Percentiles rank a stretch among this genome's conserved stretches.
These are phyloP conservation scores for Avena atlantica DNA, from an alignment of 176 grass and related monocot species.

Conservation along the genomic window DNA sequence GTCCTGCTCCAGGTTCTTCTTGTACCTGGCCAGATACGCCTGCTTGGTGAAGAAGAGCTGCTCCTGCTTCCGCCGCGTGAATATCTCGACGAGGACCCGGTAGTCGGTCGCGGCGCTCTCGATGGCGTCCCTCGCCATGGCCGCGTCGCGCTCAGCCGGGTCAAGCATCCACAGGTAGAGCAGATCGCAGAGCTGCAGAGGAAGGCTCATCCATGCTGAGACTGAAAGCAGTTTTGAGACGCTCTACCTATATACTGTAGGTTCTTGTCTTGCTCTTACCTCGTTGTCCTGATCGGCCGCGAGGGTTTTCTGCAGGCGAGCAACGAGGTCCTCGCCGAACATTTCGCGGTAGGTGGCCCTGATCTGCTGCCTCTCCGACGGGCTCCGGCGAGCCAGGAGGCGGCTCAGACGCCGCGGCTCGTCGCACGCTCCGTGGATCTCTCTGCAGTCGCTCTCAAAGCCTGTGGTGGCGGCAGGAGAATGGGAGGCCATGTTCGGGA, in stretches of 20 bases:
- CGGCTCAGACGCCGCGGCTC: conserved; percentile 53
- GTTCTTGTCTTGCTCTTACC: conserved; percentile 57
- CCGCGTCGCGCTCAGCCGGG: conserved; percentile 71
- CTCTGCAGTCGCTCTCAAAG: conserved; percentile 60
- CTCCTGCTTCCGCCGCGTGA: conserved; percentile 78
- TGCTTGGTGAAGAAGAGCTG: conserved; percentile 98
- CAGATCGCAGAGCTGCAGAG: conserved; percentile 61
- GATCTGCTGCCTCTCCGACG: conserved; percentile 68
- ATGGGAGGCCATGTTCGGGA: conserved; percentile 38
- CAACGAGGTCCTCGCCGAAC: conserved; percentile 70
- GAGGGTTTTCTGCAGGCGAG: conserved; percentile 30
- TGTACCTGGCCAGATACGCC: conserved; percentile 69
- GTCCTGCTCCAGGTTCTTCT: conserved; percentile 86
- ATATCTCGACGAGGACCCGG: conserved; percentile 75
- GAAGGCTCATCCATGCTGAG: not conserved
- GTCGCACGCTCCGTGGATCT: conserved; percentile 65
- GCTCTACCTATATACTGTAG: not conserved
- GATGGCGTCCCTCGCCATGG: conserved; percentile 62
- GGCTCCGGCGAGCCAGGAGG: conserved; percentile 56
- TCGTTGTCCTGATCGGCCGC: conserved; percentile 55
- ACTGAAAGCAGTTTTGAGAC: not conserved
- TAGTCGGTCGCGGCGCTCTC: conserved; percentile 52
- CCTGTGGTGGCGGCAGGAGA: not conserved
- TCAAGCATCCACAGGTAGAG: conserved; percentile 91
- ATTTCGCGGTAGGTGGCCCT: conserved; percentile 63